These are phyloP conservation scores for Solanum appendiculatum DNA, from an alignment of 257 asterid genomes.

Conservation along the genomic window DNA sequence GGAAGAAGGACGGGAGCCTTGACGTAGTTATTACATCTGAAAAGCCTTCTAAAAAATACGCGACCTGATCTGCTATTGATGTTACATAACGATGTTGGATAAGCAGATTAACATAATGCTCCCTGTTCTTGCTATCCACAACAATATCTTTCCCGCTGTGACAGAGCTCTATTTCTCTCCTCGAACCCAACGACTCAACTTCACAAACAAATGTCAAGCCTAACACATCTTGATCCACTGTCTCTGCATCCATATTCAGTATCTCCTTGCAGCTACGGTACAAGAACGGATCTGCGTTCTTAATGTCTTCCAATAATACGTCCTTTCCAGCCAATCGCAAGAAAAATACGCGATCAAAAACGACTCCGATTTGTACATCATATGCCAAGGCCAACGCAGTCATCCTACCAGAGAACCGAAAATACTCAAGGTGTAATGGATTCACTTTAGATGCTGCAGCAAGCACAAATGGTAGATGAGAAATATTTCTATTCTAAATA, in stretches of 20 bases:
- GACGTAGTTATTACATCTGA: constrained; percentile 30
- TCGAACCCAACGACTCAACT: constrained; percentile 59
- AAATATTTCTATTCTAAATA: background rate
- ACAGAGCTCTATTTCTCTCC: constrained; percentile 61
- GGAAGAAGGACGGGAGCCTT: constrained; percentile 40
- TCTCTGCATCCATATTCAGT: constrained; percentile 27
- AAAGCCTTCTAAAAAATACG: constrained; percentile 55
- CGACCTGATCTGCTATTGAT: constrained; percentile 52
- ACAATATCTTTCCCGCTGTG: constrained; percentile 38
- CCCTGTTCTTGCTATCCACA: constrained; percentile 62
- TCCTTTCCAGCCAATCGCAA: constrained; percentile 49
- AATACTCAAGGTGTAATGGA: constrained; percentile 70
- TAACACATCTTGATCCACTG: constrained; percentile 66
- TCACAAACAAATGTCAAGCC: constrained; percentile 71
- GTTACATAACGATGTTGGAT: constrained; percentile 54
- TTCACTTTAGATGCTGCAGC: constrained; percentile 89
- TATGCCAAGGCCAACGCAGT: constrained; percentile 77
- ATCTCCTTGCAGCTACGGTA: constrained; percentile 76
- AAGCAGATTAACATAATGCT: constrained; percentile 54
- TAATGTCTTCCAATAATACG: constrained; percentile 58
- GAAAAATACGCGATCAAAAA: constrained; percentile 63
- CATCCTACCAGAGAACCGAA: constrained; percentile 63
- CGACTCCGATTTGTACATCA: constrained; percentile 65
- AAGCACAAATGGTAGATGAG: constrained; percentile 8
- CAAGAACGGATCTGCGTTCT: constrained; percentile 61